Evolutionary conservation across 345 rosid genomes (phyloP).

Genomic region (Abelmoschus esculentus): DNA sequence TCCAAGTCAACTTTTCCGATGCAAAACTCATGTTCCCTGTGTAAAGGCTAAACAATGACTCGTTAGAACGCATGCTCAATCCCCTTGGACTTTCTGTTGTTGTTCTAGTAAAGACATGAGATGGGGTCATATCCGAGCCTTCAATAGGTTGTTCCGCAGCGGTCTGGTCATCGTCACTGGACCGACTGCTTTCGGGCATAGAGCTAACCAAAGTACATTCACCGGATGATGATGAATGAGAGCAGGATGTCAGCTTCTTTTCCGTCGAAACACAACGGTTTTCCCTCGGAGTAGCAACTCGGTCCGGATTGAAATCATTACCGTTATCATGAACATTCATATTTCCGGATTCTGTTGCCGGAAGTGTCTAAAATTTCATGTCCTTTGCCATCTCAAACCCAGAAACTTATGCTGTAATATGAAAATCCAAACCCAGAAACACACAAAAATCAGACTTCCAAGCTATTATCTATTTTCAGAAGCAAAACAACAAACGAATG

Average conservation of each 20-base stretch:
- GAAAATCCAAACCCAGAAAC: too few species aligned
- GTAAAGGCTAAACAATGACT: not conserved
- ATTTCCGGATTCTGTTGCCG: too few species aligned
- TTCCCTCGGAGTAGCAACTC: not conserved
- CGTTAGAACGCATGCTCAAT: not conserved
- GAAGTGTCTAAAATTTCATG: too few species aligned
- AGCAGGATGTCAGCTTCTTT: not conserved
- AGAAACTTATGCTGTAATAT: too few species aligned
- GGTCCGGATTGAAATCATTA: too few species aligned
- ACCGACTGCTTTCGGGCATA: not conserved
- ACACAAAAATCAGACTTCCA: too few species aligned
- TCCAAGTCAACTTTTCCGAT: not conserved
- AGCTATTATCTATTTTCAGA: too few species aligned
- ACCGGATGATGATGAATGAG: constrained; percentile 14
- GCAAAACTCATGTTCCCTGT: not conserved
- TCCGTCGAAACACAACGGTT: not conserved
- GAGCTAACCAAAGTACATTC: not conserved
- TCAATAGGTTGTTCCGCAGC: not conserved
- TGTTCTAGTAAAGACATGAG: constrained; percentile 48
- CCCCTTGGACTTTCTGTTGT: not conserved
- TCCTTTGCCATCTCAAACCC: too few species aligned
- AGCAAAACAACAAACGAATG: too few species aligned
- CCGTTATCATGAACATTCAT: too few species aligned
- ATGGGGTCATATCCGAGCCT: not conserved
- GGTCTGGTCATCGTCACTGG: not conserved